Evolutionary conservation across 2,329 filamentous ascomycete genomes (phyloP).

Genomic region (Macrophomina pseudophaseolina): DNA sequence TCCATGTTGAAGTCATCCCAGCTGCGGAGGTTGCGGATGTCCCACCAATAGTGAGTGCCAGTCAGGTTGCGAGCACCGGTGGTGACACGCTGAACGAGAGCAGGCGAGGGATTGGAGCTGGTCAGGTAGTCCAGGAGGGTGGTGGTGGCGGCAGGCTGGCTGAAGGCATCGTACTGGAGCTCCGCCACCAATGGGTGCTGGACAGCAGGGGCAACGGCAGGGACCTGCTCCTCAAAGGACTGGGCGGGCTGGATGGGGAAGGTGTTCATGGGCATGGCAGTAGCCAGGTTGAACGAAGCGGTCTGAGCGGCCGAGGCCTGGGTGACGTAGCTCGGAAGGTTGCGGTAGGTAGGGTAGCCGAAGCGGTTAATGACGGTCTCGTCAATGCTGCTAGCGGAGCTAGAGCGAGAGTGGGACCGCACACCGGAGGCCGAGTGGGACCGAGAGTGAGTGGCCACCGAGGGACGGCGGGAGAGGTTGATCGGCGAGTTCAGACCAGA

Average conservation of each 20-base stretch:
- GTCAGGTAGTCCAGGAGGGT: conserved; percentile 81
- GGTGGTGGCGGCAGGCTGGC: conserved; percentile 56
- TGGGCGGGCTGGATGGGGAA: conserved; percentile 33
- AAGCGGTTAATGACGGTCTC: conserved; percentile 69
- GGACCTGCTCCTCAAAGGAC: conserved; percentile 33
- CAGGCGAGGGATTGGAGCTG: conserved; percentile 77
- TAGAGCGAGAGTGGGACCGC: conserved; percentile 55
- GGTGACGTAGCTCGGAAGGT: conserved; percentile 66
- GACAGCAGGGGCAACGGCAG: conserved; percentile 45
- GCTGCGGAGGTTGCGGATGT: conserved; percentile 81
- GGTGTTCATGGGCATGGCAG: conserved; percentile 44
- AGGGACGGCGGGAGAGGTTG: conserved; percentile 40
- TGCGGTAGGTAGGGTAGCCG: conserved; percentile 84
- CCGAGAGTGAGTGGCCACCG: conserved; percentile 44
- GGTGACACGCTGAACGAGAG: conserved; percentile 78
- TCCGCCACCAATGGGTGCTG: conserved; percentile 51
- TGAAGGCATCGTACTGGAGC: conserved; percentile 45
- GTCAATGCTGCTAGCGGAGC: conserved; percentile 72
- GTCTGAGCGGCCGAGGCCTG: conserved; percentile 37
- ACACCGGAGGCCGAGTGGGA: conserved; percentile 50
- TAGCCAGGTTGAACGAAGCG: conserved; percentile 45
- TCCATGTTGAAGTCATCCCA: conserved; percentile 81
- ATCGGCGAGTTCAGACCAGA: conserved; percentile 69
- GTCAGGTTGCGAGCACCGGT: conserved; percentile 70
- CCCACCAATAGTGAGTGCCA: conserved; percentile 89